phyloP scores from a whole-genome alignment of 768 basidiomycete species.

The Panaeolus cyanescens region DNA sequence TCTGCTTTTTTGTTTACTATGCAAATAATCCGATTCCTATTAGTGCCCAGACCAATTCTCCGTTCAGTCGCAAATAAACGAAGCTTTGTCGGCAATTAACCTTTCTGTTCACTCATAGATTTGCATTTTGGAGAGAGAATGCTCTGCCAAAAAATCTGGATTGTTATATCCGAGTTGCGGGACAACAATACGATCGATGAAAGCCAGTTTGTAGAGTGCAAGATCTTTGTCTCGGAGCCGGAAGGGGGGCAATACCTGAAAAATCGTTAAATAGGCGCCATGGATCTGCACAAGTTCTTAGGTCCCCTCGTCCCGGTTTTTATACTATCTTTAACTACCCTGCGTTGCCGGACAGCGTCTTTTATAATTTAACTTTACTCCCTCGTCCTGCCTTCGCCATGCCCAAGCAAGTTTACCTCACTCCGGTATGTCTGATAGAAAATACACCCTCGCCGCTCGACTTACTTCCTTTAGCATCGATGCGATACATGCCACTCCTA shows the following conservation, averaged over 20 bases:
- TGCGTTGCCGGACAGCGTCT: slow-evolving; percentile 52
- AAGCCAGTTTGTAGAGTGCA: not conserved
- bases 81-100: slow-evolving; percentile 13
- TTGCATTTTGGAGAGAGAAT: not conserved
- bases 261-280: slow-evolving; percentile 21
- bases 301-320: slow-evolving; percentile 18
- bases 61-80: slow-evolving; percentile 20
- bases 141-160: not conserved
- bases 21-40: slow-evolving; percentile 13
- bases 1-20: slow-evolving; percentile 12
- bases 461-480: slow-evolving; percentile 11
- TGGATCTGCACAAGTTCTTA: slow-evolving; percentile 7
- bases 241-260: slow-evolving; percentile 8
- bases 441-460: not conserved
- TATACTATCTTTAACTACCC: slow-evolving; percentile 16
- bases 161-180: not conserved
- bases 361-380: slow-evolving; percentile 15
- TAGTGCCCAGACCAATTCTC: slow-evolving; percentile 13
- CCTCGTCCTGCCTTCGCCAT: not conserved
- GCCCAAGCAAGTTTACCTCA: slow-evolving; percentile 1
- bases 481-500: slow-evolving; percentile 48
- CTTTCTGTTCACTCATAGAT: not conserved
- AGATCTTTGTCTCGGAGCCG: slow-evolving; percentile 24
- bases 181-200: slow-evolving; percentile 2
- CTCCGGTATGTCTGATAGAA: not conserved